Conservation (phyloP, 2,329 filamentous ascomycete genomes). For the Lecanicillium sp. region DNA sequence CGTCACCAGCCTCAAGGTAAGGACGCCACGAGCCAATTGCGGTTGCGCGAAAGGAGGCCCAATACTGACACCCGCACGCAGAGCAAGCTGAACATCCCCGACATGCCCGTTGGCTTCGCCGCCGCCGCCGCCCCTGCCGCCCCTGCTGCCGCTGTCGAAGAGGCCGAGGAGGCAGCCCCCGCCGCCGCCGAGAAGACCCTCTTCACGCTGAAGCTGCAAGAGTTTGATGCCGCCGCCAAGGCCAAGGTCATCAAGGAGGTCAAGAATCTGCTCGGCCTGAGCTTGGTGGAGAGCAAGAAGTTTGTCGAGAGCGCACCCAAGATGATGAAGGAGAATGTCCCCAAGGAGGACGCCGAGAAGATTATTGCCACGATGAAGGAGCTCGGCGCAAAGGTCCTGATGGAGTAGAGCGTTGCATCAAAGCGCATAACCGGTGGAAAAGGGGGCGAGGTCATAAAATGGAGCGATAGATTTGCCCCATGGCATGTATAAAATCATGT, state of each 20-base stretch:
- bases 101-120: constrained; percentile 89
- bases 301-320: constrained; percentile 98
- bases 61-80: constrained; percentile 27
- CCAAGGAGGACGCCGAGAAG: constrained; percentile 99
- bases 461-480: constrained; percentile 8
- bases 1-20: constrained; percentile 89
- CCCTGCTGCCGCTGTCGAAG: constrained; percentile 59
- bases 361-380: constrained; percentile 92
- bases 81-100: constrained; percentile 94
- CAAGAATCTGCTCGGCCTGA: constrained; percentile 90
- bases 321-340: constrained; percentile 96
- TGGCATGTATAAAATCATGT: constrained; percentile 17
- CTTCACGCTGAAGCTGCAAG: constrained; percentile 91
- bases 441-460: neutral
- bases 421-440: too few species aligned
- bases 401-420: constrained; percentile 60
- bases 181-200: constrained; percentile 92
- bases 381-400: constrained; percentile 77
- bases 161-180: constrained; percentile 81
- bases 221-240: constrained; percentile 82
- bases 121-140: constrained; percentile 53
- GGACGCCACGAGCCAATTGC: constrained; percentile 8
- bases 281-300: constrained; percentile 99
- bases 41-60: too few species aligned
- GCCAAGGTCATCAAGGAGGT: constrained; percentile 99